Conservation (phyloP, 2,329 filamentous ascomycete genomes). For the Alternaria conjuncta region DNA sequence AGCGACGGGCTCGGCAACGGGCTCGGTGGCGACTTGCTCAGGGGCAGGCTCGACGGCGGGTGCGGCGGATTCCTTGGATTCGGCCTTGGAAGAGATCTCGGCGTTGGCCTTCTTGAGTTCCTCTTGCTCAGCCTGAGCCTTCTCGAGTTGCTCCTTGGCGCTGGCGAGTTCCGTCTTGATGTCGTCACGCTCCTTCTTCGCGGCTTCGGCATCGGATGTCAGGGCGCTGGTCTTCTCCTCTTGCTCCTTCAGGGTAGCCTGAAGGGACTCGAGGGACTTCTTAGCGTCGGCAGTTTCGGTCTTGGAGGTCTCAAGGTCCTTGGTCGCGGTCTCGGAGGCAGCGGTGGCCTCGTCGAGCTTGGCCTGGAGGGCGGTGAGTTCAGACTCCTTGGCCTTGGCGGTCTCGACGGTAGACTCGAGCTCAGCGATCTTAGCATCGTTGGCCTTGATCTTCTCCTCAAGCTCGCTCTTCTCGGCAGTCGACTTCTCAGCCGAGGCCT, state of each 20-base stretch:
- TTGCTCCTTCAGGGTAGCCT: constrained; percentile 20
- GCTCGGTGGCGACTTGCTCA: constrained; percentile 3
- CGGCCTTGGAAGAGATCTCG: constrained; percentile 22
- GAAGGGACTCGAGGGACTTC: constrained; percentile 12
- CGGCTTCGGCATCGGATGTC: constrained; percentile 18
- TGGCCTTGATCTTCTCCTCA: constrained; percentile 32
- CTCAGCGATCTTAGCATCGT: constrained; percentile 30
- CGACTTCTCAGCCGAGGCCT: constrained; percentile 30
- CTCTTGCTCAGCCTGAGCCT: constrained; percentile 24
- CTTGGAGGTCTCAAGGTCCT: constrained; percentile 27
- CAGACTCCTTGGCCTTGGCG: constrained; percentile 22
- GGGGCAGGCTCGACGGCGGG: constrained; percentile 4
- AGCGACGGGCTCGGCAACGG: background rate
- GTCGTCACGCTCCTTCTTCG: constrained; percentile 27
- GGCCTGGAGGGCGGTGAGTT: constrained; percentile 24
- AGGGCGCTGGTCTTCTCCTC: constrained; percentile 21
- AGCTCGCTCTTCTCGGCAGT: constrained; percentile 28
- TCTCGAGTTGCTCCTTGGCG: constrained; percentile 28
- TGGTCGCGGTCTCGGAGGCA: constrained; percentile 16
- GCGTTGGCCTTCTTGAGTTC: constrained; percentile 24
- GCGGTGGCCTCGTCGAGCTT: constrained; percentile 25
- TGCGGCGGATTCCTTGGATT: constrained; percentile 22
- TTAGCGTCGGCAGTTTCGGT: constrained; percentile 22
- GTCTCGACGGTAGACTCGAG: constrained; percentile 26
- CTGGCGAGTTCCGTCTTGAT: constrained; percentile 26